phyloP scores from a whole-genome alignment of 2,329 filamentous ascomycete genomes.

The Alternaria tenuissima region DNA sequence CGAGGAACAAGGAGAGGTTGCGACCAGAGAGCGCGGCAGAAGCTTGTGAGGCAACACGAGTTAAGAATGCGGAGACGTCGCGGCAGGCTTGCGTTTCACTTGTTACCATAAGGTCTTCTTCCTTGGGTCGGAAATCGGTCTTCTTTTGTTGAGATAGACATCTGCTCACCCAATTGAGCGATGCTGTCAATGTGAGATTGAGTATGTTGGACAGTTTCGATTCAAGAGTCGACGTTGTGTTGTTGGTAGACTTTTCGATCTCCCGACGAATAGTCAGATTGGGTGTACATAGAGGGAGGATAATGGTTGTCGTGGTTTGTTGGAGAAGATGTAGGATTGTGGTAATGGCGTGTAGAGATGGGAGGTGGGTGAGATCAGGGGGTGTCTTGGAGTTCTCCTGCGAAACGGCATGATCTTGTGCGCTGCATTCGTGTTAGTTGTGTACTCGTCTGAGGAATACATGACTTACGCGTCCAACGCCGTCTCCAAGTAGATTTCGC shows the following conservation, averaged over 20 bases:
- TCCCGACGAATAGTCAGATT: constrained; percentile 90
- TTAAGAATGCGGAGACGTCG: constrained; percentile 81
- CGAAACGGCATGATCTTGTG: constrained; percentile 72
- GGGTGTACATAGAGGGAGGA: constrained; percentile 86
- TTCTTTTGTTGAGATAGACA: constrained; percentile 82
- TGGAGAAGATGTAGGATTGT: constrained; percentile 93
- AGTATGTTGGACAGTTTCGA: constrained; percentile 79
- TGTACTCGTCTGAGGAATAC: background rate
- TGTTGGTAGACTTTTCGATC: constrained; percentile 83
- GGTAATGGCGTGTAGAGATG: constrained; percentile 79
- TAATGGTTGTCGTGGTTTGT: constrained; percentile 87
- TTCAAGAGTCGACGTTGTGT: constrained; percentile 80
- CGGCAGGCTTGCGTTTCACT: constrained; percentile 81
- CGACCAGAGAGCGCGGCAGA: constrained; percentile 78
- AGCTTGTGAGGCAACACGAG: constrained; percentile 69
- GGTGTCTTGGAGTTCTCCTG: constrained; percentile 85
- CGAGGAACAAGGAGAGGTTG: constrained; percentile 82
- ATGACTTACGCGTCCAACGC: constrained; percentile 65
- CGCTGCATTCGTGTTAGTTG: constrained; percentile 35
- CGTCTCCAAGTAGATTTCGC: constrained; percentile 77
- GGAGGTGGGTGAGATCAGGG: constrained; percentile 86
- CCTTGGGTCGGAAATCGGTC: constrained; percentile 86
- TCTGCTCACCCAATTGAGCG: constrained; percentile 77
- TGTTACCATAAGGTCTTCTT: constrained; percentile 60
- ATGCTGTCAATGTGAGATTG: constrained; percentile 74